These are phyloP conservation scores for Penicillium canescens DNA, from an alignment of 495 filamentous ascomycete genomes.

Conservation along the genomic window DNA sequence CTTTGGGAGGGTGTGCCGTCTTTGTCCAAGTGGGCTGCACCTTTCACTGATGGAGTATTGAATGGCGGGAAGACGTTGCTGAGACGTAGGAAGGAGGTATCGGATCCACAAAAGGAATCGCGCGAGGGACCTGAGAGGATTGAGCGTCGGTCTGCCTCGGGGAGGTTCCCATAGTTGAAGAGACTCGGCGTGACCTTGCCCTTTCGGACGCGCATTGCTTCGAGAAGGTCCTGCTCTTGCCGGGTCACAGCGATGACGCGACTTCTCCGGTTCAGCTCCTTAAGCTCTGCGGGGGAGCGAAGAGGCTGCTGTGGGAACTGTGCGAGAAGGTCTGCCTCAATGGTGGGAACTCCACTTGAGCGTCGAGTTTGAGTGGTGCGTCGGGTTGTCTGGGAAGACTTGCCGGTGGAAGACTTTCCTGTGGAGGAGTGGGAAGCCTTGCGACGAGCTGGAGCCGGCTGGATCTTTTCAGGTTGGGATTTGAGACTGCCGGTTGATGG, in stretches of 20 bases:
- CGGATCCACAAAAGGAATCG: conserved; percentile 39
- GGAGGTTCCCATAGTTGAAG: conserved; percentile 33
- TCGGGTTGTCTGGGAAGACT: conserved; percentile 22
- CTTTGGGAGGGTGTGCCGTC: conserved; percentile 28
- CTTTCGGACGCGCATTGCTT: conserved; percentile 76
- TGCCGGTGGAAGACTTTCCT: conserved; percentile 22
- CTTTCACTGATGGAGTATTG: conserved; percentile 25
- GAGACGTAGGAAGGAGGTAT: conserved; percentile 46
- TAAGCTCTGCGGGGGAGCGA: conserved; percentile 22
- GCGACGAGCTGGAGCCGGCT: conserved; percentile 11
- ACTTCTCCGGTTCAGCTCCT: conserved; percentile 48
- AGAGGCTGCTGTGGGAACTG: conserved; percentile 22
- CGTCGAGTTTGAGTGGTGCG: conserved; percentile 31
- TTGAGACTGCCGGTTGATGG: conserved; percentile 30
- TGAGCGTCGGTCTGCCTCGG: conserved; percentile 28
- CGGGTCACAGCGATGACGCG: conserved; percentile 82
- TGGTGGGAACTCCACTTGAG: conserved; percentile 35
- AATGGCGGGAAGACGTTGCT: conserved; percentile 36
- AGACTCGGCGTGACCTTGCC: conserved; percentile 74
- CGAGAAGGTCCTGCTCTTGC: conserved; percentile 81
- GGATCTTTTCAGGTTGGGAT: conserved; percentile 21
- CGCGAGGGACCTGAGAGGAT: conserved; percentile 35
- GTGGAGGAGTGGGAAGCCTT: conserved; percentile 26
- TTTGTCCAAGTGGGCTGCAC: conserved; percentile 30
- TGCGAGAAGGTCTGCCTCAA: conserved; percentile 34